Percentiles rank a stretch among this genome's conserved stretches.
phyloP scores from a whole-genome alignment of 306 rosid species.

The Casuarina glauca region DNA sequence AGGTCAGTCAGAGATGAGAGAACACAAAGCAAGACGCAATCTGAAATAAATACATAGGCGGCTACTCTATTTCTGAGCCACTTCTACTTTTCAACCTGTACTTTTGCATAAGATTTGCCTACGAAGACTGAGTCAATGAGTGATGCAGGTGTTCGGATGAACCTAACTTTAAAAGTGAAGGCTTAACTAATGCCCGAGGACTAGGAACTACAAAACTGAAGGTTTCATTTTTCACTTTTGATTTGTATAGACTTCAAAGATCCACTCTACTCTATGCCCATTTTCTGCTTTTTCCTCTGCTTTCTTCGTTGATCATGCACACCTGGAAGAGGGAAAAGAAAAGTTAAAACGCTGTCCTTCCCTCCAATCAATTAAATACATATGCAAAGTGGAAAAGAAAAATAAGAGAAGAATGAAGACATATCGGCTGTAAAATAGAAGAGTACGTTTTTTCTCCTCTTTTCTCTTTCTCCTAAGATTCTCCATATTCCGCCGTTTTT shows the following conservation, averaged over 20 bases:
- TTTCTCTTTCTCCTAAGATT: slow-evolving; percentile 66
- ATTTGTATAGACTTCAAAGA: not conserved
- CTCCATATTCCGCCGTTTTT: slow-evolving; percentile 51
- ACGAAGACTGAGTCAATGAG: not conserved
- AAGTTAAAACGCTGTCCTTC: not conserved
- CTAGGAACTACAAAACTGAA: not conserved
- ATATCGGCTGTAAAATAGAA: not conserved
- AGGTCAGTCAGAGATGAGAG: not conserved
- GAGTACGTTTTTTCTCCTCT: slow-evolving; percentile 76
- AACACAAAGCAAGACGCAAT: not conserved
- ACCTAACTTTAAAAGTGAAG: not conserved
- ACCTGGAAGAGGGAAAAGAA: slow-evolving; percentile 44
- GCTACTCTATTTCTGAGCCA: not conserved
- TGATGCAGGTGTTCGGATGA: not conserved
- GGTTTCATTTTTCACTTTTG: not conserved
- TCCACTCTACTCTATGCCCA: not conserved
- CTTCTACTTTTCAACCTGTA: not conserved
- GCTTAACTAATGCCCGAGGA: not conserved
- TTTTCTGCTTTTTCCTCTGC: slow-evolving; percentile 49
- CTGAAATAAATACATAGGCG: not conserved
- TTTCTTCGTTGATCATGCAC: slow-evolving; percentile 76
- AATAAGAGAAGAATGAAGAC: not conserved
- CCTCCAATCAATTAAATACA: not conserved
- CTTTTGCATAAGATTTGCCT: not conserved
- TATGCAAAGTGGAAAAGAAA: not conserved